Evolutionary conservation across 192 early-diverging fungal species (phyloP).

Genomic region (Backusella psychrophila): DNA sequence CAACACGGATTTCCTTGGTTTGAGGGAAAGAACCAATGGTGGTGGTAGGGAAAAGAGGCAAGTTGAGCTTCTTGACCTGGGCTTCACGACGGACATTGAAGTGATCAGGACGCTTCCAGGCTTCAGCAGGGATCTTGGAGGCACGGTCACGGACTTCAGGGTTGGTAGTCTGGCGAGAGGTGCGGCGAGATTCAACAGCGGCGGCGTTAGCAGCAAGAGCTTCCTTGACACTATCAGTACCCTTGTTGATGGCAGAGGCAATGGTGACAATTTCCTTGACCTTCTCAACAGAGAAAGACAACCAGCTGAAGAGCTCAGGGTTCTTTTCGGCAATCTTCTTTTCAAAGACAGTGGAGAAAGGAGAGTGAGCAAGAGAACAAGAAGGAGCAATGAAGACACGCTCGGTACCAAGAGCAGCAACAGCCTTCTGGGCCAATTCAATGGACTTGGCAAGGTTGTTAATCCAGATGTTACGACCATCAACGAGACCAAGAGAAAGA

Average conservation of each 20-base stretch:
- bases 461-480: constrained; percentile 99
- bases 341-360: constrained; percentile 81
- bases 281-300: constrained; percentile 94
- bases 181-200: constrained; percentile 64
- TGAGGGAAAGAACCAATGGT: constrained; percentile 99
- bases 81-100: constrained; percentile 70
- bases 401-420: constrained; percentile 64
- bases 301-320: constrained; percentile 85
- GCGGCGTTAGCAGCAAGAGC: constrained; percentile 70
- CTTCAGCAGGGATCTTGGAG: constrained; percentile 60
- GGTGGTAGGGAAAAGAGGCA: constrained; percentile 94
- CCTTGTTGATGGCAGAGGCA: constrained; percentile 53
- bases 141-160: constrained; percentile 76
- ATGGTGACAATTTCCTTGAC: constrained; percentile 76
- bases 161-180: constrained; percentile 82
- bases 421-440: constrained; percentile 60
- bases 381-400: constrained; percentile 85
- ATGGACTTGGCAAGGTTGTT: constrained; percentile 78
- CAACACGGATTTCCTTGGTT: constrained; percentile 92
- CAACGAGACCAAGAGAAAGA: constrained; percentile 92
- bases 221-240: constrained; percentile 59
- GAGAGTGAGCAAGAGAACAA: constrained; percentile 91
- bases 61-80: constrained; percentile 77
- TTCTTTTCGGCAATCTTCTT: constrained; percentile 68
- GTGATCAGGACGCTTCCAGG: constrained; percentile 71